Percentiles rank a stretch among this genome's conserved stretches.
phyloP scores from a whole-genome alignment of 2,329 filamentous ascomycete genomes.

The Clonostachys sp. region DNA sequence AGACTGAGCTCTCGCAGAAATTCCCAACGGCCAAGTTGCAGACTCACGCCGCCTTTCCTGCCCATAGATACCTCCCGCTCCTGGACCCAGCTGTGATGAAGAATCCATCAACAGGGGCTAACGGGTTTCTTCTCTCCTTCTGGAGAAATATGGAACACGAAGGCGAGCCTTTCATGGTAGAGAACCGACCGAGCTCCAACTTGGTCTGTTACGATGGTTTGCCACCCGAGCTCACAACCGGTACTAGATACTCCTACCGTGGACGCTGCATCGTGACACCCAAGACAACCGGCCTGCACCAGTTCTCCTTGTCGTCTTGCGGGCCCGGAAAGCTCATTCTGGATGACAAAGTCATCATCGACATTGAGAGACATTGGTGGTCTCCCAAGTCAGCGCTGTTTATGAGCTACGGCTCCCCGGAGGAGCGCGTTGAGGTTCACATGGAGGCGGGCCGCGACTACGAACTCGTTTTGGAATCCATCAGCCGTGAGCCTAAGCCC shows the following conservation, averaged over 20 bases:
- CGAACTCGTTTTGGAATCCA: not conserved
- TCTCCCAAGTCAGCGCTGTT: not conserved
- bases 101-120: not conserved
- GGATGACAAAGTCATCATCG: not conserved
- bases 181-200: not conserved
- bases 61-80: not conserved
- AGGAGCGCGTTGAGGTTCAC: not conserved
- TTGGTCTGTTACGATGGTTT: not conserved
- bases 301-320: not conserved
- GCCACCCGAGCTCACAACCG: not conserved
- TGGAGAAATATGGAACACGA: not conserved
- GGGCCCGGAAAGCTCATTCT: not conserved
- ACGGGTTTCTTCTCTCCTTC: not conserved
- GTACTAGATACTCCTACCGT: not conserved
- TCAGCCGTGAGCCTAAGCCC: not conserved
- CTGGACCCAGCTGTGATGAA: not conserved
- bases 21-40: not conserved
- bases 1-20: slow-evolving; percentile 7
- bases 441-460: not conserved
- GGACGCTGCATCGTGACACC: not conserved
- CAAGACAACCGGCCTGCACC: not conserved
- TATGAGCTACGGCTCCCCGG: not conserved
- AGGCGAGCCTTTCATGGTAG: not conserved
- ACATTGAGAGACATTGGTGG: not conserved
- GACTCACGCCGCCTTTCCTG: not conserved